Evolutionary conservation across 2,329 filamentous ascomycete species (phyloP).

Genomic region (Fulvia fulva): DNA sequence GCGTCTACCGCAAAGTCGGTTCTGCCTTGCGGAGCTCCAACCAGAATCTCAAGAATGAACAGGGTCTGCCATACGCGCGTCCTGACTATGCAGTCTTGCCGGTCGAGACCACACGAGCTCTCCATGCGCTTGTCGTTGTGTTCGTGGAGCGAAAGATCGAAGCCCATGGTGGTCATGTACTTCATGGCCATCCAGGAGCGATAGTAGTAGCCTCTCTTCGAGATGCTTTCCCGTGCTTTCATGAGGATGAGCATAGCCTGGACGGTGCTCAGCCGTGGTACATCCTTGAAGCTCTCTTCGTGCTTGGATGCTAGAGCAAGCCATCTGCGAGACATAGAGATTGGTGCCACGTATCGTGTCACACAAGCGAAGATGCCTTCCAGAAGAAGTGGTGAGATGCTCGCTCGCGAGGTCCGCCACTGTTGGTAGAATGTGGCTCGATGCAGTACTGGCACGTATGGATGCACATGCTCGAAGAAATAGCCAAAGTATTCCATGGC

Average conservation of each 20-base stretch:
- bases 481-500: slow-evolving; percentile 82
- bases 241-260: slow-evolving; percentile 83
- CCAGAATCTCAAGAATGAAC: slow-evolving; percentile 83
- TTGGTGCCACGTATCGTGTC: slow-evolving; percentile 76
- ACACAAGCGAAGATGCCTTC: slow-evolving; percentile 91
- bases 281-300: slow-evolving; percentile 88
- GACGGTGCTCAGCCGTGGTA: slow-evolving; percentile 83
- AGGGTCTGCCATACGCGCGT: slow-evolving; percentile 87
- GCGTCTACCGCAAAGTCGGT: slow-evolving; percentile 68
- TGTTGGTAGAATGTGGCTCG: slow-evolving; percentile 79
- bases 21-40: slow-evolving; percentile 85
- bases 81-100: slow-evolving; percentile 75
- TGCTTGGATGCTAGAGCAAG: slow-evolving; percentile 84
- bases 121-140: slow-evolving; percentile 71
- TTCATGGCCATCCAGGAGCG: slow-evolving; percentile 96
- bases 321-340: slow-evolving; percentile 85
- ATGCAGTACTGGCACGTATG: slow-evolving; percentile 86
- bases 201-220: slow-evolving; percentile 92
- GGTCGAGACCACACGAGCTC: slow-evolving; percentile 61
- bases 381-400: slow-evolving; percentile 82
- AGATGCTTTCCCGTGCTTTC: slow-evolving; percentile 87
- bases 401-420: slow-evolving; percentile 77
- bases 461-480: slow-evolving; percentile 86
- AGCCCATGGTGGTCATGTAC: slow-evolving; percentile 86
- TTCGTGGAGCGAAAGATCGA: slow-evolving; percentile 84